Evolutionary conservation across 1,284 basidiomycete genomes (phyloP).

Genomic region (Sanghuangporus sanghuang): DNA sequence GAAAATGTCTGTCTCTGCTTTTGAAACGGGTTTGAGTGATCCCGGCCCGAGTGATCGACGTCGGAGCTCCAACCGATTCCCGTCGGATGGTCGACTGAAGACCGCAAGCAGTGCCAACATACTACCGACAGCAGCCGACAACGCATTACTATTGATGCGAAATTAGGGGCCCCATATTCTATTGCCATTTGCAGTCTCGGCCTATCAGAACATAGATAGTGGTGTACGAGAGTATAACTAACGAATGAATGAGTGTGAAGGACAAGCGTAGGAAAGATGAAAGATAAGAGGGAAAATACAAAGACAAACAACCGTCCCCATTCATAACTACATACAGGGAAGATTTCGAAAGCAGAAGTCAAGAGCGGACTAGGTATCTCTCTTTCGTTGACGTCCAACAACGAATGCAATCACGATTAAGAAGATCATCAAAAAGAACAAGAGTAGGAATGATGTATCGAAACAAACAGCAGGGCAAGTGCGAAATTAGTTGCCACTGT

Average conservation of each 20-base stretch:
- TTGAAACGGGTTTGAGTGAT: not conserved
- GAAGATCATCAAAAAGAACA: not conserved
- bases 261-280: conserved; percentile 2
- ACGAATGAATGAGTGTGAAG: conserved; percentile 2
- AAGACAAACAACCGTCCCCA: not conserved
- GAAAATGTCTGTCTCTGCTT: not conserved
- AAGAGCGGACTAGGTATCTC: conserved; percentile 12
- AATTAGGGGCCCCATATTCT: conserved; percentile 5
- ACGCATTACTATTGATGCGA: not conserved
- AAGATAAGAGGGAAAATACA: conserved; percentile 11
- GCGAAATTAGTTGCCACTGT: conserved; percentile 22
- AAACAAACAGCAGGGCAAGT: not conserved
- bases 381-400: conserved; percentile 13
- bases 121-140: too few relatives aligned
- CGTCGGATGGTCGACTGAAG: not conserved
- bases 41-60: not conserved
- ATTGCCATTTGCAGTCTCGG: not conserved
- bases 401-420: conserved; percentile 1
- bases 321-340: not conserved
- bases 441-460: conserved; percentile 26
- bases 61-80: not conserved
- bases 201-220: conserved; percentile 1
- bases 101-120: not conserved
- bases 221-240: conserved; percentile 1
- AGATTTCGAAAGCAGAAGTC: conserved; percentile 1